phyloP scores from a whole-genome alignment of 129 eudicot species.

The carrot (Daucus carota) region DNA sequence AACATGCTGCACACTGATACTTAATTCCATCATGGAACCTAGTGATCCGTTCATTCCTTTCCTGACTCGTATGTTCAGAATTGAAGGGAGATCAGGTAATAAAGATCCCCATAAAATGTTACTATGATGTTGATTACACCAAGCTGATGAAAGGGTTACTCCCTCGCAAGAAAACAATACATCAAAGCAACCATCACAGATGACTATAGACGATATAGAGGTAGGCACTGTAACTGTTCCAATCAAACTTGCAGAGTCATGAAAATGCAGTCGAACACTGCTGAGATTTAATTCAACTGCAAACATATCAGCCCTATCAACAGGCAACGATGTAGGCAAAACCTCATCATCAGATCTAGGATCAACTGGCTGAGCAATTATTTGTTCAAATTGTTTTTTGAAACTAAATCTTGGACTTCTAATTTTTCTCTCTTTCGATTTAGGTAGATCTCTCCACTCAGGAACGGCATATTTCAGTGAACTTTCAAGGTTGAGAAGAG shows the following conservation, averaged over 20 bases:
- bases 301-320: conserved; percentile 9
- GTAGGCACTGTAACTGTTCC: conserved; percentile 50
- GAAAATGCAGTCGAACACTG: conserved; percentile 55
- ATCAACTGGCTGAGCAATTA: conserved; percentile 13
- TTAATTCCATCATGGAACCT: conserved; percentile 35
- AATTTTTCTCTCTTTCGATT: conserved; percentile 28
- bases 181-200: conserved; percentile 42
- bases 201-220: conserved; percentile 36
- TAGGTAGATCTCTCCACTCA: conserved; percentile 38
- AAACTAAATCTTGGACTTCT: conserved; percentile 23
- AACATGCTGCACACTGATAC: conserved; percentile 68
- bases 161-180: conserved; percentile 64
- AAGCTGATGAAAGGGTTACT: conserved; percentile 47
- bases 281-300: conserved; percentile 36
- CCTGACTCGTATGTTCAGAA: conserved; percentile 54
- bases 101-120: conserved; percentile 75
- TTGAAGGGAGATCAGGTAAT: conserved; percentile 43
- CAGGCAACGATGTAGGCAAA: conserved; percentile 4
- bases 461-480: conserved; percentile 33
- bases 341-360: conserved; percentile 11
- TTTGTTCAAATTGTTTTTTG: conserved; percentile 22
- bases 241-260: conserved; percentile 64
- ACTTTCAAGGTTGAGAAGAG: conserved; percentile 38
- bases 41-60: conserved; percentile 25
- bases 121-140: conserved; percentile 45